These are phyloP conservation scores for Tillandsia leiboldiana DNA, from an alignment of 176 grass and related monocot species.

Conservation along the genomic window DNA sequence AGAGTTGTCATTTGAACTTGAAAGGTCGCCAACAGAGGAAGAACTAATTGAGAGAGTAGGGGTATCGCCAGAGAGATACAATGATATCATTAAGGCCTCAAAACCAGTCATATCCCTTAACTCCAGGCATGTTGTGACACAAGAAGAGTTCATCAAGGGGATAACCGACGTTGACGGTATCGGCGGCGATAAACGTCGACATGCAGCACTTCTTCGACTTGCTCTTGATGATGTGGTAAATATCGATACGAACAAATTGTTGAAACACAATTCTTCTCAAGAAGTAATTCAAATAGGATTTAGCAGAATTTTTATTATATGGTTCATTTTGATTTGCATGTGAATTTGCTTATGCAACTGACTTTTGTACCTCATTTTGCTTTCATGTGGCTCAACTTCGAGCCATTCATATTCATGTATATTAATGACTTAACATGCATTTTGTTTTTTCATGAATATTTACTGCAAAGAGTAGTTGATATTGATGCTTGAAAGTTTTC, in stretches of 20 bases:
- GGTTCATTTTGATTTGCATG: neutral
- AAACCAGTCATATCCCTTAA: slow-evolving; percentile 65
- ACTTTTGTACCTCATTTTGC: neutral
- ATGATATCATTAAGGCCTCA: slow-evolving; percentile 49
- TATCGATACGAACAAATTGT: neutral
- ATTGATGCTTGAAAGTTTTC: neutral
- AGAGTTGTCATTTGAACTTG: slow-evolving; percentile 68
- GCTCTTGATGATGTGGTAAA: slow-evolving; percentile 86
- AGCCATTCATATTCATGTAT: neutral
- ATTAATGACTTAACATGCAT: neutral
- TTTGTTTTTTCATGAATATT: neutral
- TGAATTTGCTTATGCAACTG: too few relatives aligned
- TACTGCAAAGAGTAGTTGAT: neutral
- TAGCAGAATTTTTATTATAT: neutral
- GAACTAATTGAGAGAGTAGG: slow-evolving; percentile 37
- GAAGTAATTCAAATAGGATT: neutral
- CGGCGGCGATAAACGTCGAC: slow-evolving; percentile 36
- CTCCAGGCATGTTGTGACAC: slow-evolving; percentile 57
- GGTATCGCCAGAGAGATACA: slow-evolving; percentile 48
- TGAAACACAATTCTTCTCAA: neutral
- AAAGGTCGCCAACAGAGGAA: slow-evolving; percentile 47
- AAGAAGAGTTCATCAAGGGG: slow-evolving; percentile 71
- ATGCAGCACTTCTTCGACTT: slow-evolving; percentile 55
- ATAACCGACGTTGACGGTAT: slow-evolving; percentile 46
- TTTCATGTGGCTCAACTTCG: neutral